Evolutionary conservation across 2,329 filamentous ascomycete species (phyloP).

Genomic region (Colletotrichum magnum): DNA sequence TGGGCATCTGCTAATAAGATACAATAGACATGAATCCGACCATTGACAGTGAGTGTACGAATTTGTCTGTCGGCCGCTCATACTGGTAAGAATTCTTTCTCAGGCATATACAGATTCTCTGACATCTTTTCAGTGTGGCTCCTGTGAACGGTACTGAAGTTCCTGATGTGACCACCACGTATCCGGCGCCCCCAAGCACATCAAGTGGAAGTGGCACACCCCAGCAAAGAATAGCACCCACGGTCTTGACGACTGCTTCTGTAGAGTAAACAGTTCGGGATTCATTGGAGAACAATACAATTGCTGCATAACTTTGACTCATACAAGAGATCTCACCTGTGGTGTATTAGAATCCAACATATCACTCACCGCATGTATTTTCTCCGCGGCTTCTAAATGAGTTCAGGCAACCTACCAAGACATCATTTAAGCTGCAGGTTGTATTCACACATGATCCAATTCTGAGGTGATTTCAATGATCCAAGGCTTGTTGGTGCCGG

Average conservation of each 20-base stretch:
- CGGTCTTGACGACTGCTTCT: constrained; percentile 2
- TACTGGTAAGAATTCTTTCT: neutral
- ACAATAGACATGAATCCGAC: constrained; percentile 8
- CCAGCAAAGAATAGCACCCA: constrained; percentile 5
- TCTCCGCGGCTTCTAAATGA: neutral
- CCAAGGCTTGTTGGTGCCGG: neutral
- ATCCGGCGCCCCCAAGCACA: neutral
- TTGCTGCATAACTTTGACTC: neutral
- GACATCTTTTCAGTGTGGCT: neutral
- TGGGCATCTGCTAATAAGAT: neutral
- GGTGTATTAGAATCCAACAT: neutral
- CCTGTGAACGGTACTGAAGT: constrained; percentile 1
- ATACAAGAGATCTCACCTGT: neutral
- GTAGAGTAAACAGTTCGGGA: neutral
- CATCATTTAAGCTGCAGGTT: neutral
- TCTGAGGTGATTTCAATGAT: neutral
- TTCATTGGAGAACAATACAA: neutral
- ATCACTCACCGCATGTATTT: neutral
- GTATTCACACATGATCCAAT: neutral
- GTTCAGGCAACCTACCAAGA: neutral
- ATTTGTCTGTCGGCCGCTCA: neutral
- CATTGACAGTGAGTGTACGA: constrained; percentile 1
- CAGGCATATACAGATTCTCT: neutral
- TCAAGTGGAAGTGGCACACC: neutral
- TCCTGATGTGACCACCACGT: neutral